Conservation (phyloP, 2,329 filamentous ascomycete genomes). For the Hypoxylon sp. region DNA sequence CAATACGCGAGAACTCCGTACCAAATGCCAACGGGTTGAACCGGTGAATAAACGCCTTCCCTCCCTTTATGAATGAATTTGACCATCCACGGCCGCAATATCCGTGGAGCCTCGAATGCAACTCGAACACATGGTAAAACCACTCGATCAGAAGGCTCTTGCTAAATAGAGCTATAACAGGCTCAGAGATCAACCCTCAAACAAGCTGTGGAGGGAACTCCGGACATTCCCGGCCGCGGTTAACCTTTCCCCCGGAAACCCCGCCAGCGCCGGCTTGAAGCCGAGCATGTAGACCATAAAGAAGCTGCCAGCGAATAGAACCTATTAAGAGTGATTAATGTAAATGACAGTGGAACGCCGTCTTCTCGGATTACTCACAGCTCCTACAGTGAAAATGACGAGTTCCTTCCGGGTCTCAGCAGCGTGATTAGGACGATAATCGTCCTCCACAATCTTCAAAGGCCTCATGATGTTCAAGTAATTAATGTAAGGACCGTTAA, state of each 20-base stretch:
- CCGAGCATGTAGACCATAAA: constrained; percentile 10
- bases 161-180: constrained; percentile 1
- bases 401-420: constrained; percentile 13
- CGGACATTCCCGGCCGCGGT: constrained; percentile 2
- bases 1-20: not conserved
- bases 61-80: not conserved
- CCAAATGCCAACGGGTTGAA: constrained; percentile 1
- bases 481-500: not conserved
- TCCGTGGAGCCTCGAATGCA: not conserved
- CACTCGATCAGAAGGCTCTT: not conserved
- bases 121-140: constrained; percentile 7
- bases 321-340: constrained; percentile 7
- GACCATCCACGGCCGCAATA: not conserved
- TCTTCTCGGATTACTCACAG: constrained; percentile 4
- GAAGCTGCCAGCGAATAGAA: constrained; percentile 7
- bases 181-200: not conserved
- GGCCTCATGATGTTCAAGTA: constrained; percentile 9
- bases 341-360: not conserved
- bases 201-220: not conserved
- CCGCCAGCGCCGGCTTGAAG: constrained; percentile 2
- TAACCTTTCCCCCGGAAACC: constrained; percentile 4
- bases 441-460: constrained; percentile 12
- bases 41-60: constrained; percentile 3
- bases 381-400: not conserved
- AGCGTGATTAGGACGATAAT: constrained; percentile 2